A percentile compares a stretch with the other conserved stretches of the same genome.
These are phyloP conservation scores for Erigeron philadelphicus DNA, from an alignment of 140 eudicot species.

Conservation along the genomic window DNA sequence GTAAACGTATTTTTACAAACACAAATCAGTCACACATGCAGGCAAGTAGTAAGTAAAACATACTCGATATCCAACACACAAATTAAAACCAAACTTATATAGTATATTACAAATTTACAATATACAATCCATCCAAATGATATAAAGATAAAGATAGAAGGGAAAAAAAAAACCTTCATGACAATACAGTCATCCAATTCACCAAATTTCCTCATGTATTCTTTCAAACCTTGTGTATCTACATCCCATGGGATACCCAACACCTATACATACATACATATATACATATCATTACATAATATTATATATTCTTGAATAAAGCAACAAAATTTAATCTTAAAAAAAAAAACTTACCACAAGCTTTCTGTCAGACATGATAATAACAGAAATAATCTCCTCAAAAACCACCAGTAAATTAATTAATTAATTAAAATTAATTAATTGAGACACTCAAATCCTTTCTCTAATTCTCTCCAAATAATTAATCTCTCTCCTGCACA, in stretches of 20 bases:
- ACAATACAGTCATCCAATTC: constrained; percentile 98
- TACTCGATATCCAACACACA: no score
- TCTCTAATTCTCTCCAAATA: constrained; percentile 38
- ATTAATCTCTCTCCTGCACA: constrained; percentile 86
- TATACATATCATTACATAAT: background rate
- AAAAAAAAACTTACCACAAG: constrained; percentile 58
- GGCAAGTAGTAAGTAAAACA: no score
- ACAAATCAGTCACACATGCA: no score
- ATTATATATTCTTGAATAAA: no score
- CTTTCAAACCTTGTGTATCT: constrained; percentile 83
- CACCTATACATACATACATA: constrained; percentile 37
- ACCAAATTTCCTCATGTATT: constrained; percentile 82
- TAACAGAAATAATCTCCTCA: background rate
- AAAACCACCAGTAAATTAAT: no score
- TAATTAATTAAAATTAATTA: no score
- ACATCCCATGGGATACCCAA: constrained; percentile 98
- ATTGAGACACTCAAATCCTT: constrained; percentile 37
- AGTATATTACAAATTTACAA: no score
- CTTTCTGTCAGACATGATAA: constrained; percentile 63
- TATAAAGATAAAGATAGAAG: background rate
- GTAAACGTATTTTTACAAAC: no score
- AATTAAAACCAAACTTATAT: no score
- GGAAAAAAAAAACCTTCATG: constrained; percentile 62
- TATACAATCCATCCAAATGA: background rate
- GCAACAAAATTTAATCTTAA: no score